Percentiles rank a stretch among this genome's conserved stretches.
These are phyloP conservation scores for Barbatosphaeria neglecta DNA, from an alignment of 495 filamentous ascomycete species.

Conservation along the genomic window DNA sequence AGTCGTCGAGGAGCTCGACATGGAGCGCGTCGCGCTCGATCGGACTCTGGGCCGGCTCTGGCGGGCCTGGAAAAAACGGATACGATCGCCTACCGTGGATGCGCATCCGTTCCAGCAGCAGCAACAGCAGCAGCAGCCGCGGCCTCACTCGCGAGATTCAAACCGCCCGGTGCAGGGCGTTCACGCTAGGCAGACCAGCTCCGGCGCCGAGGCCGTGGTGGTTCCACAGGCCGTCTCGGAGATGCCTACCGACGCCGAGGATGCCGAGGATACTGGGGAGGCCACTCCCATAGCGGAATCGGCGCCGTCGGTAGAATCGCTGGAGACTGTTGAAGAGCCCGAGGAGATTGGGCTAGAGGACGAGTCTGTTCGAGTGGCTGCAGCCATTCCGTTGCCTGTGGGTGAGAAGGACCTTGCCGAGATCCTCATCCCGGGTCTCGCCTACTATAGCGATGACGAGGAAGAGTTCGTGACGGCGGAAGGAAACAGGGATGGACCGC, in stretches of 20 bases:
- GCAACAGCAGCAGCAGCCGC: too few relatives aligned
- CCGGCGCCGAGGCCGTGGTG: conserved; percentile 13
- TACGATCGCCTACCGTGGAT: conserved; percentile 35
- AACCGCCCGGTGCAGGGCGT: conserved; percentile 10
- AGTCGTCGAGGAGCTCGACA: conserved; percentile 79
- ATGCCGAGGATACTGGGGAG: background rate
- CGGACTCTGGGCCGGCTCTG: conserved; percentile 79
- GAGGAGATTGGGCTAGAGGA: too few relatives aligned
- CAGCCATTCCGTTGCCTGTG: conserved; percentile 52
- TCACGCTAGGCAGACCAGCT: conserved; percentile 27
- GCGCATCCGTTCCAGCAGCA: conserved; percentile 15
- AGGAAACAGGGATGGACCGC: conserved; percentile 1
- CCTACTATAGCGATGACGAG: conserved; percentile 46
- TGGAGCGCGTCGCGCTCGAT: conserved; percentile 86
- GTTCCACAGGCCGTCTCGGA: conserved; percentile 17
- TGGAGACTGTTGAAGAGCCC: conserved; percentile 5
- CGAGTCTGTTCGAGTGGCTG: conserved; percentile 31
- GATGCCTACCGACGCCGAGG: conserved; percentile 5
- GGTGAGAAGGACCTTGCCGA: conserved; percentile 59
- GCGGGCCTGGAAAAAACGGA: conserved; percentile 88
- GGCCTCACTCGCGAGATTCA: conserved; percentile 31
- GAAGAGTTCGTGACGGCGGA: conserved; percentile 35
- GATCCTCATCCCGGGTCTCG: conserved; percentile 59
- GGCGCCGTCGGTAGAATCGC: conserved; percentile 1
- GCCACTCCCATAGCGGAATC: background rate